These are phyloP conservation scores for Trametes gibbosa DNA, from an alignment of 768 basidiomycete species.

Conservation along the genomic window DNA sequence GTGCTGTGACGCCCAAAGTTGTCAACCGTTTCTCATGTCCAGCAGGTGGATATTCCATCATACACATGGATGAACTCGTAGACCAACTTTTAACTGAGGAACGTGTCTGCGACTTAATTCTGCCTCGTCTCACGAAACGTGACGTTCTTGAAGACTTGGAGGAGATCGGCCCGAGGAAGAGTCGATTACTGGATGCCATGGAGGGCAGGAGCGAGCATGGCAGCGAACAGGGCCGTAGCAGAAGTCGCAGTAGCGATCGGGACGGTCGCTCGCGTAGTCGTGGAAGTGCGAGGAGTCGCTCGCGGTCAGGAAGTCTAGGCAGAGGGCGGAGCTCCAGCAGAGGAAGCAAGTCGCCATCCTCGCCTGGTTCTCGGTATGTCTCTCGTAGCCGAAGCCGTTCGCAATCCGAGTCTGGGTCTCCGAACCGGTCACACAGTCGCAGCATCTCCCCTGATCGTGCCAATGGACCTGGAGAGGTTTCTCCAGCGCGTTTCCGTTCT, in stretches of 20 bases:
- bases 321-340: constrained; percentile 4
- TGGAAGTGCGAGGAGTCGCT: neutral
- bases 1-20: constrained; percentile 23
- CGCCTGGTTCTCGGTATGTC: constrained; percentile 55
- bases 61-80: constrained; percentile 91
- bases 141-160: constrained; percentile 88
- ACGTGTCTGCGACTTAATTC: constrained; percentile 92
- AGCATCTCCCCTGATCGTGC: constrained; percentile 52
- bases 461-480: constrained; percentile 16
- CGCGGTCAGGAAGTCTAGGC: constrained; percentile 9
- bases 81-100: constrained; percentile 84
- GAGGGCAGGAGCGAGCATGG: constrained; percentile 62
- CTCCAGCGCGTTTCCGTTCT: constrained; percentile 26
- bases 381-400: constrained; percentile 66
- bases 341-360: constrained; percentile 35
- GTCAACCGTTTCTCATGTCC: neutral
- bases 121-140: constrained; percentile 86
- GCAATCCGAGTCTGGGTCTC: constrained; percentile 36
- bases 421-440: constrained; percentile 52
- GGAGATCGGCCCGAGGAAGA: constrained; percentile 82
- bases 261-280: constrained; percentile 19
- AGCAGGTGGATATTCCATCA: constrained; percentile 82
- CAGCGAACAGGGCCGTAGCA: constrained; percentile 40
- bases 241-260: constrained; percentile 33
- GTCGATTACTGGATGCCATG: constrained; percentile 85